A percentile compares a stretch with the other conserved stretches of the same genome.
Evolutionary conservation across 768 basidiomycete species (phyloP).

Genomic region (Gymnopilus junonius): DNA sequence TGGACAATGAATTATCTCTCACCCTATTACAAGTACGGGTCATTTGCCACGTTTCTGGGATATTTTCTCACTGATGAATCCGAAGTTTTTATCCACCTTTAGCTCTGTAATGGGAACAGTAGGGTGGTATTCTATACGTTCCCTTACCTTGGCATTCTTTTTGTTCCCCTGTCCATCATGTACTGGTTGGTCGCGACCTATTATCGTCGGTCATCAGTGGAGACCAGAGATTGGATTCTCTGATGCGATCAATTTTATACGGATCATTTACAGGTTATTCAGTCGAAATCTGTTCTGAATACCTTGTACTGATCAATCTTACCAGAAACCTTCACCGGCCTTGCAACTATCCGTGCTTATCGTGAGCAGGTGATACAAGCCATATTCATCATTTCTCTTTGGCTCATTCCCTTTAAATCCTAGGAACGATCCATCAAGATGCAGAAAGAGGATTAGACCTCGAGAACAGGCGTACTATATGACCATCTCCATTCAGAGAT

Average conservation of each 20-base stretch:
- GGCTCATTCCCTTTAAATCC: background rate
- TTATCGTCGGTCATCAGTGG: conserved; percentile 65
- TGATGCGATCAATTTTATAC: conserved; percentile 63
- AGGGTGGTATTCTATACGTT: conserved; percentile 69
- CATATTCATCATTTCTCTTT: background rate
- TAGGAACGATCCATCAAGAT: conserved; percentile 53
- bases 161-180: conserved; percentile 54
- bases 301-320: background rate
- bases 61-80: background rate
- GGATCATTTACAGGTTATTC: conserved; percentile 56
- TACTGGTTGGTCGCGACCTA: conserved; percentile 59
- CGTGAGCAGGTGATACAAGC: conserved; percentile 48
- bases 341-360: conserved; percentile 68
- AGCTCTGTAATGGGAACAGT: conserved; percentile 56
- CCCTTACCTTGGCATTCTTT: conserved; percentile 68
- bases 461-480: conserved; percentile 71
- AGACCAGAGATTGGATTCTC: conserved; percentile 65
- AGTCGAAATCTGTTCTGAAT: conserved; percentile 1
- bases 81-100: conserved; percentile 21
- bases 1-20: conserved; percentile 55
- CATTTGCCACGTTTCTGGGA: too few species aligned
- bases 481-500: conserved; percentile 68
- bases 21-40: conserved; percentile 47
- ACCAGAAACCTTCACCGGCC: conserved; percentile 63
- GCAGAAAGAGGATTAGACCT: conserved; percentile 59